Evolutionary conservation across 2,329 filamentous ascomycete species (phyloP).

Genomic region (Colletotrichum filicis): DNA sequence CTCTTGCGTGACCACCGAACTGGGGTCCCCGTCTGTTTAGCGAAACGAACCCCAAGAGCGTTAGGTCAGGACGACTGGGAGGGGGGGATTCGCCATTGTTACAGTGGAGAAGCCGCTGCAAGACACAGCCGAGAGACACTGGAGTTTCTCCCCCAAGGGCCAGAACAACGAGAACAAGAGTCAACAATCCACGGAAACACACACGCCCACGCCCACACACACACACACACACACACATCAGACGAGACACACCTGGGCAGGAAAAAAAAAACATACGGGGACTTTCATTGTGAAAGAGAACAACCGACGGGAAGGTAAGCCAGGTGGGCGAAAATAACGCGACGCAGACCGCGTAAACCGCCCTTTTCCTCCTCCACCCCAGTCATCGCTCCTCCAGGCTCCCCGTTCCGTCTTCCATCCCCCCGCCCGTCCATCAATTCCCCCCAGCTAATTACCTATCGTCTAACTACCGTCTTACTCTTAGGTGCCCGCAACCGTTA

Average conservation of each 20-base stretch:
- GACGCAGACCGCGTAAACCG: slow-evolving; percentile 26
- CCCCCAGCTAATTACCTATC: neutral
- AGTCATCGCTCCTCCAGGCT: neutral
- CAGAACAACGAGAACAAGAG: neutral
- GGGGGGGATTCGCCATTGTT: neutral
- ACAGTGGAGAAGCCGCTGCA: slow-evolving; percentile 26
- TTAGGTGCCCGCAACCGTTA: neutral
- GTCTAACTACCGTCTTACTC: neutral
- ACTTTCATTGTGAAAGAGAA: neutral
- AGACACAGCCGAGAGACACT: slow-evolving; percentile 11
- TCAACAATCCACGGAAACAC: neutral
- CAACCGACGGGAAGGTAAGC: neutral
- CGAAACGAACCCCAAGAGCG: neutral
- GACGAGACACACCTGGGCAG: neutral
- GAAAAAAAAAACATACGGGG: neutral
- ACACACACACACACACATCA: no score
- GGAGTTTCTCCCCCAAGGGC: neutral
- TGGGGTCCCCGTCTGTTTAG: neutral
- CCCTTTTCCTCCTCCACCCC: neutral
- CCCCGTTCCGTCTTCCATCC: neutral
- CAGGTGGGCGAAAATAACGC: slow-evolving; percentile 6
- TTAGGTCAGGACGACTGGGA: neutral
- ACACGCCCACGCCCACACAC: no score
- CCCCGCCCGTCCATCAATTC: neutral
- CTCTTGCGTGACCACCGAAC: neutral